These are phyloP conservation scores for Paecilomyces variotii DNA, from an alignment of 2,329 filamentous ascomycete genomes.

Conservation along the genomic window DNA sequence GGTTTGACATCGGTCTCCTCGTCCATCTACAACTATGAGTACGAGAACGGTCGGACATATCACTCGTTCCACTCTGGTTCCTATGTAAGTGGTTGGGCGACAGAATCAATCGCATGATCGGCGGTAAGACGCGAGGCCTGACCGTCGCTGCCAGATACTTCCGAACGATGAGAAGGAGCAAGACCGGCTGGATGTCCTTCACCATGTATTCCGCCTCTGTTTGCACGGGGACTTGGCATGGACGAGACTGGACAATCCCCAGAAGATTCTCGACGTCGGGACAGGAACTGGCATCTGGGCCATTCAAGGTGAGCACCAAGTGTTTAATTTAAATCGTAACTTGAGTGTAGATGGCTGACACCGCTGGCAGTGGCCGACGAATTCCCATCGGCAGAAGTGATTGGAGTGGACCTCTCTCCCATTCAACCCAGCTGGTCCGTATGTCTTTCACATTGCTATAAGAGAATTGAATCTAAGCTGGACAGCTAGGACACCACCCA, in stretches of 20 bases:
- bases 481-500: conserved; percentile 18
- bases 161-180: conserved; percentile 15
- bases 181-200: conserved; percentile 4
- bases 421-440: conserved; percentile 38
- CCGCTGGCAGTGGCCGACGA: conserved; percentile 18
- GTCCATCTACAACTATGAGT: conserved; percentile 10
- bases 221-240: neutral
- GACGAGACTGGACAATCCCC: conserved; percentile 1
- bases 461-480: neutral
- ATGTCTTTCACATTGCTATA: neutral
- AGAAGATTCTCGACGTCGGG: conserved; percentile 7
- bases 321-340: neutral
- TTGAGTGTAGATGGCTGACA: neutral
- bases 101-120: neutral
- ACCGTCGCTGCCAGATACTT: conserved; percentile 5
- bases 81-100: conserved; percentile 7
- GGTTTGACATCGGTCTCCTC: conserved; percentile 14
- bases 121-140: neutral
- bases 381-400: conserved; percentile 33
- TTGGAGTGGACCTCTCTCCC: conserved; percentile 42
- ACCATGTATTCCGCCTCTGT: conserved; percentile 2
- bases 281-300: conserved; percentile 8
- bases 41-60: conserved; percentile 27
- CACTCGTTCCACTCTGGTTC: conserved; percentile 19
- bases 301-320: conserved; percentile 2